Conservation (phyloP, 768 basidiomycete species). For the Russula compacta region DNA sequence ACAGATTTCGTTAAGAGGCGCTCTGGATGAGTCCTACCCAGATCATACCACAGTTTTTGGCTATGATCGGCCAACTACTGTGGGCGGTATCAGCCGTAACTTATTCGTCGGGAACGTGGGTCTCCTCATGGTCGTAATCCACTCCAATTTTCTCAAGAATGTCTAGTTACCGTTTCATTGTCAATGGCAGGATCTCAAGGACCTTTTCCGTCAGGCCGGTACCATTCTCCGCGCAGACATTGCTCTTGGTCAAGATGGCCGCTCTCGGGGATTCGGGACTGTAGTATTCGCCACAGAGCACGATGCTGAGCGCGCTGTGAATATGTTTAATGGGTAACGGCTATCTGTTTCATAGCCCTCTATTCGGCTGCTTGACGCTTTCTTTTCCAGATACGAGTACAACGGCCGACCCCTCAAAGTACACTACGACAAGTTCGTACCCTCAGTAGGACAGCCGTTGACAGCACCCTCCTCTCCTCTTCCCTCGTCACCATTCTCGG, state of each 20-base stretch:
- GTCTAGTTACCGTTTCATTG: conserved; percentile 80
- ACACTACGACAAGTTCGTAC: conserved; percentile 77
- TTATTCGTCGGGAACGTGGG: conserved; percentile 87
- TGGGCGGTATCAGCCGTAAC: conserved; percentile 36
- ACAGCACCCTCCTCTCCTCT: conserved; percentile 19
- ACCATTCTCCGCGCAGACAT: conserved; percentile 88
- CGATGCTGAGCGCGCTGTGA: conserved; percentile 78
- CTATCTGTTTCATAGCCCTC: neutral
- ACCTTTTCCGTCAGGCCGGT: conserved; percentile 87
- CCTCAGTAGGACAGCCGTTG: conserved; percentile 24
- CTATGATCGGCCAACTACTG: conserved; percentile 24
- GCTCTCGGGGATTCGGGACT: conserved; percentile 88
- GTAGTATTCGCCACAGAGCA: conserved; percentile 76
- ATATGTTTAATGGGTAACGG: conserved; percentile 83
- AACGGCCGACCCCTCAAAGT: conserved; percentile 85
- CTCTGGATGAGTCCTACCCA: conserved; percentile 14
- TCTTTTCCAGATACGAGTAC: conserved; percentile 61
- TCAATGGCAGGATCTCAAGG: conserved; percentile 98
- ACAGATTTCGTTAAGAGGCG: conserved; percentile 6
- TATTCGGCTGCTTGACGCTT: neutral
- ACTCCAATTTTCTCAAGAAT: conserved; percentile 17
- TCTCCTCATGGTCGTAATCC: conserved; percentile 22
- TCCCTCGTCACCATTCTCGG: neutral
- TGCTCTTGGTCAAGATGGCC: conserved; percentile 76
- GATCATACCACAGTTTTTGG: conserved; percentile 23